Percentiles rank a stretch among this genome's conserved stretches.
Conservation (phyloP, 2,329 filamentous ascomycete species). For the Periconia macrospinosa region DNA sequence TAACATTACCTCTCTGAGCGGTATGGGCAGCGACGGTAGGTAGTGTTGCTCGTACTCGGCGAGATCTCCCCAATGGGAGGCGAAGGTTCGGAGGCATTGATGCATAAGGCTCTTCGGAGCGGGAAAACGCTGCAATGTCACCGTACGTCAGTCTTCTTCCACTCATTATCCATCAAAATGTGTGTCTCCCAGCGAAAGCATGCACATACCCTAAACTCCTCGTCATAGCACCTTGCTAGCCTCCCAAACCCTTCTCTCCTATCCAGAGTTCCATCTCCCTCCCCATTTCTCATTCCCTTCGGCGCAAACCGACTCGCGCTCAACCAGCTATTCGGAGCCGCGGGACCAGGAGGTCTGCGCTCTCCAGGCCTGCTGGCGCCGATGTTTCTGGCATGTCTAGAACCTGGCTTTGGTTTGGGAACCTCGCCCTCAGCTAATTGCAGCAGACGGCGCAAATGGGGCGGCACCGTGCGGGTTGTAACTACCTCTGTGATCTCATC, state of each 20-base stretch:
- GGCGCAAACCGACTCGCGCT: conserved; percentile 36
- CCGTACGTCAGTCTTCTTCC: conserved; percentile 6
- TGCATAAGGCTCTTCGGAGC: conserved; percentile 51
- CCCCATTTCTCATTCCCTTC: conserved; percentile 16
- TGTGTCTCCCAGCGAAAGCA: too few relatives aligned
- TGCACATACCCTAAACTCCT: conserved; percentile 29
- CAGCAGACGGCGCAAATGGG: conserved; percentile 47
- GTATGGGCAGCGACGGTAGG: conserved; percentile 54
- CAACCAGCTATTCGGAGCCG: conserved; percentile 51
- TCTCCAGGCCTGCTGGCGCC: conserved; percentile 25
- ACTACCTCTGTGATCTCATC: conserved; percentile 48
- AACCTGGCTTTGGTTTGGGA: conserved; percentile 47
- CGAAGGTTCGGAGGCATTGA: conserved; percentile 56
- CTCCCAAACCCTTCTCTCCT: conserved; percentile 19
- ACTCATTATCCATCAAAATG: not conserved
- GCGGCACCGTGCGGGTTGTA: conserved; percentile 48
- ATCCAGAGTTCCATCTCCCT: conserved; percentile 12
- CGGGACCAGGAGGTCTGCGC: conserved; percentile 47
- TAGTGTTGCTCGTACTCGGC: conserved; percentile 60
- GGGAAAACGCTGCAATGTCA: conserved; percentile 34
- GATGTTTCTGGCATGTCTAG: conserved; percentile 18
- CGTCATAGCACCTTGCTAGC: conserved; percentile 25
- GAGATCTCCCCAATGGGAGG: conserved; percentile 59
- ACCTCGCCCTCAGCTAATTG: conserved; percentile 50
- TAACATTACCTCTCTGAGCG: conserved; percentile 56